Base-by-base conservation (phyloP, 2,329 filamentous ascomycete species). In the Claviceps sp. region DNA sequence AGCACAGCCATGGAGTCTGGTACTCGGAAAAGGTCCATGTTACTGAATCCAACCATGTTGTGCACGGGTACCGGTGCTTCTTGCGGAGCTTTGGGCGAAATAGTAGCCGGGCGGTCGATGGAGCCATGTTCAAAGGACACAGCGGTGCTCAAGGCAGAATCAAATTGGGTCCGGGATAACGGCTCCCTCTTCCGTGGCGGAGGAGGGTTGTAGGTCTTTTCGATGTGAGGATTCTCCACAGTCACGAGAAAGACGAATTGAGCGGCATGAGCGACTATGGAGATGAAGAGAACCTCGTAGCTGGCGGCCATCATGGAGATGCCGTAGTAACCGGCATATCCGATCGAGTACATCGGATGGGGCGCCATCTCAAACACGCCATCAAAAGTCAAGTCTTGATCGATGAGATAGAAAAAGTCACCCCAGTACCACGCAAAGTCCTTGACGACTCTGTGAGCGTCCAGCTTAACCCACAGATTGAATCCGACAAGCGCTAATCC, bases 351-450 rank as follows among this genome's bases (percentile, higher is more conserved):
- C 91, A 97, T 97, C 56, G 91, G 91, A 66, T 97, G 93, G 36
- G 93, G 93, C 20, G 93, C 93, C 84, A 98, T 94, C 71, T 98
- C 93, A 66, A 97, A 98, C 56, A 98, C 93, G 52, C 93, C 93
- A 64, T 98, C 93, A 67, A 98, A 98, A 48, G 90, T 97, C 66
- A 98, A 76, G 64, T 95, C 88, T 71, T 97, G 90, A 69, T 98
- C 93, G 66, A 98, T 88, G 63, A 98, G 83, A 70, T 89, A 98
- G 76, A 97, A 98, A 71, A 97, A 97, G 69, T 98, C 93, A 55
- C 93, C 93, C 93, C 93, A 98, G 70, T 97, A 98, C 93, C 93
- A 98, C 29, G 93, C 93, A 71, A 90, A 98, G 69, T 98, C 93
- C 69, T 97, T 97, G 64, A 98, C 93, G 48, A 98, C 93, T 55